Evolutionary conservation across 2,329 filamentous ascomycete species (phyloP), one percentile per base, ranked within the genome.

Genomic region (Cladophialophora chaetospira): DNA sequence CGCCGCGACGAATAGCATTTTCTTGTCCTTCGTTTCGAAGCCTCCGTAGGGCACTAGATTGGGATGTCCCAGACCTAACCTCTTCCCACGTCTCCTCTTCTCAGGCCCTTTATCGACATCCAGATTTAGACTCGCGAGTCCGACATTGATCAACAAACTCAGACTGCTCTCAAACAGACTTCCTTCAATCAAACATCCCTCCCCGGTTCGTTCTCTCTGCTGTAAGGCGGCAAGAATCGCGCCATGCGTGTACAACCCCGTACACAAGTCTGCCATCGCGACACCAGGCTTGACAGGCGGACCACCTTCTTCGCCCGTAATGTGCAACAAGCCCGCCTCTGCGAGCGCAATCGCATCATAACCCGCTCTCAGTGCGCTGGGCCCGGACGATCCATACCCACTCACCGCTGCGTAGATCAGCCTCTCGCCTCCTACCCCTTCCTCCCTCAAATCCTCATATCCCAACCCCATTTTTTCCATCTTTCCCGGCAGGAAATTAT

Each of bases 321-420:
- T 61, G 29, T 64, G 60, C 46, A 65, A 38, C 53, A 65, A 29
- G 4, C 63, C 62, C 5, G 60, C 62, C 47, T 65, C 62, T 3
- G 61, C 61, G 25, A 62, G 54, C 13, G 61, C 63, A 25, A 65
- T 60, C 3, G 62, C 59, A 57, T 65, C 63, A 45, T 65, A 65
- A 6, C 63, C 63, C 9, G 63, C 63, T 23, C 58, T 57, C 23
- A 54, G 53, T n/a, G 44, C 42, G 55, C 55, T 60, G 17, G 78
- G 78, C 0, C 81, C 80, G 0, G 66, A 52, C 0, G 75, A 71
- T 0, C 80, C 81, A 60, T 80, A 85, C 0, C 82, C 81, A 1
- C 79, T 81, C 13, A 84, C 63, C 42, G 75, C 81, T 1, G 79
- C 81, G 5, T 75, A 70, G 31, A 84, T 72, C 11, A 84, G 70